phyloP scores from a whole-genome alignment of 192 early-diverging fungal species.

The Backusella sp. region DNA sequence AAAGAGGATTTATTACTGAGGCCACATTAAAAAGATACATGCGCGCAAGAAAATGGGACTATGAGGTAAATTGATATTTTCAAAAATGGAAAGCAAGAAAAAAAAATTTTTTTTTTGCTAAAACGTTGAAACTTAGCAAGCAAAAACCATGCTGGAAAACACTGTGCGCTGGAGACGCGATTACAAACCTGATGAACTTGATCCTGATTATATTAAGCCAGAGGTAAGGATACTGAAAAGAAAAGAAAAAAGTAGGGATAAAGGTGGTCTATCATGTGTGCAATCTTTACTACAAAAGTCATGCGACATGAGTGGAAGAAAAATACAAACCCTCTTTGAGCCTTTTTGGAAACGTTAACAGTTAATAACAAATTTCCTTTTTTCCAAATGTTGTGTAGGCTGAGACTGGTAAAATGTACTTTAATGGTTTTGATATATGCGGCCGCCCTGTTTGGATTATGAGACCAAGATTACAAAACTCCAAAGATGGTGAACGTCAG shows the following conservation, averaged over 20 bases:
- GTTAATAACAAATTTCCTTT: neutral
- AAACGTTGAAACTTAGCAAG: conserved; percentile 24
- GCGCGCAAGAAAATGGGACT: conserved; percentile 42
- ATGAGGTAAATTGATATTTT: conserved; percentile 18
- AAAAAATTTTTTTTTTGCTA: neutral
- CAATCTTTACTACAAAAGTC: neutral
- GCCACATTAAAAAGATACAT: conserved; percentile 38
- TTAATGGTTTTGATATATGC: conserved; percentile 78
- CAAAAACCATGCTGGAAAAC: conserved; percentile 65
- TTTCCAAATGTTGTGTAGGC: conserved; percentile 33
- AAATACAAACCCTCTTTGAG: conserved; percentile 4
- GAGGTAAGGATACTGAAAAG: conserved; percentile 49
- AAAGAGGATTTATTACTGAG: conserved; percentile 37
- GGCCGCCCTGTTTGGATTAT: conserved; percentile 79
- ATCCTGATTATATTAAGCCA: conserved; percentile 69
- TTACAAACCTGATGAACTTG: conserved; percentile 66
- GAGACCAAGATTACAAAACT: conserved; percentile 78
- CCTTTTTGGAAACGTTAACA: neutral
- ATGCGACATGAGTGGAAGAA: conserved; percentile 1
- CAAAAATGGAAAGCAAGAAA: neutral
- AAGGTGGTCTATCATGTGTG: neutral
- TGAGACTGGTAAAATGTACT: conserved; percentile 79
- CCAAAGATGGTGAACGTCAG: conserved; percentile 68
- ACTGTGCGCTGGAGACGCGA: conserved; percentile 79
- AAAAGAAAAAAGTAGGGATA: neutral